Percentiles rank a stretch among this genome's conserved stretches.
Conservation (phyloP, 768 basidiomycete species). For the Pleurotus cornucopiae region DNA sequence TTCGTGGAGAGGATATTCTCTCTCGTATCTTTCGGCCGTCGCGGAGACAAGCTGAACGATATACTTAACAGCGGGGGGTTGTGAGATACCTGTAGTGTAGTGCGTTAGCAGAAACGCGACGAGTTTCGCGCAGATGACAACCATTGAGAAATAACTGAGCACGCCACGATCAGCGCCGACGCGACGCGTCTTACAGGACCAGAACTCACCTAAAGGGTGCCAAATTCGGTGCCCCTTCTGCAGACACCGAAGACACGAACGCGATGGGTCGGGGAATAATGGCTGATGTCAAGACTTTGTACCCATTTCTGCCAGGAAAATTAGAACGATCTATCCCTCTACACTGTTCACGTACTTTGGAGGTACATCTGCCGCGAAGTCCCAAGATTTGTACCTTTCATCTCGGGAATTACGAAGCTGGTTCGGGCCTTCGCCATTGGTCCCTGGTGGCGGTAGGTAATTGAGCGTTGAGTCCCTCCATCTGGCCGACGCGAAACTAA, state of each 20-base stretch:
- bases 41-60: conserved; percentile 45
- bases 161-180: conserved; percentile 8
- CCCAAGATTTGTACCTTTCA: conserved; percentile 39
- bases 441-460: not conserved
- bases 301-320: conserved; percentile 27
- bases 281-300: conserved; percentile 52
- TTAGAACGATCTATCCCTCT: too few relatives aligned
- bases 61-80: conserved; percentile 66
- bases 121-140: conserved; percentile 14
- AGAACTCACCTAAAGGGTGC: conserved; percentile 57
- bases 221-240: conserved; percentile 50
- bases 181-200: not conserved
- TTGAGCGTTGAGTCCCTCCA: not conserved
- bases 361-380: conserved; percentile 33
- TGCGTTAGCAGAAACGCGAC: not conserved
- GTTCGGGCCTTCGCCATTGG: not conserved
- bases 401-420: conserved; percentile 17
- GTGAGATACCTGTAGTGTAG: conserved; percentile 43
- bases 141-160: conserved; percentile 60
- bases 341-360: not conserved
- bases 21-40: conserved; percentile 54
- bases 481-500: not conserved
- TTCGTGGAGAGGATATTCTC: conserved; percentile 61
- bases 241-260: conserved; percentile 57
- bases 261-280: conserved; percentile 67